A percentile compares a stretch with the other conserved stretches of the same genome.
phyloP scores from a whole-genome alignment of 2,329 filamentous ascomycete genomes.

The Penicillium sp. region DNA sequence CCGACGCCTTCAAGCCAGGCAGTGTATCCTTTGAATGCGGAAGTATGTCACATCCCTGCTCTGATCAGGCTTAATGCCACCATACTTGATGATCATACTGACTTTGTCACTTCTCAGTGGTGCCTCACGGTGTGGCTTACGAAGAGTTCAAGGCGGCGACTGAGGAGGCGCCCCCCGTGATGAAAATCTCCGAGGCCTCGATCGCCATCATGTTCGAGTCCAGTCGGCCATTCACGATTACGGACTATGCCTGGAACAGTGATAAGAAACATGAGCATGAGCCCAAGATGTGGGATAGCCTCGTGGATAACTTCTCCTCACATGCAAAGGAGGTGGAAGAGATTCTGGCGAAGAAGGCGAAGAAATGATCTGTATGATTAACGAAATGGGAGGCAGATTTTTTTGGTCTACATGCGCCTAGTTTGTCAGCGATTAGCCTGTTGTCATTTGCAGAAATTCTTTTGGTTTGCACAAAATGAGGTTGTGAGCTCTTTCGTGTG shows the following conservation, averaged over 20 bases:
- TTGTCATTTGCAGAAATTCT: not conserved
- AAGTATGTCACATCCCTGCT: slow-evolving; percentile 27
- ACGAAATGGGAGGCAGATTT: not conserved
- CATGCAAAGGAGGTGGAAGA: slow-evolving; percentile 54
- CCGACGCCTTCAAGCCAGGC: slow-evolving; percentile 40
- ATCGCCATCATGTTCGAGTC: slow-evolving; percentile 45
- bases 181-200: slow-evolving; percentile 38
- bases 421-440: not conserved
- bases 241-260: slow-evolving; percentile 42
- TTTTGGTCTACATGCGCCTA: not conserved
- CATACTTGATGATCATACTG: not conserved
- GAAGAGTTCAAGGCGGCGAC: slow-evolving; percentile 40
- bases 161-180: slow-evolving; percentile 32
- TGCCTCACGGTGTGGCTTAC: slow-evolving; percentile 42
- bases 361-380: slow-evolving; percentile 24
- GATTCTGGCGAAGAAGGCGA: slow-evolving; percentile 43
- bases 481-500: not conserved
- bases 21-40: slow-evolving; percentile 43
- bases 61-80: not conserved
- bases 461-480: not conserved
- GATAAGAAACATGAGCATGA: slow-evolving; percentile 52
- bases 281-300: slow-evolving; percentile 58
- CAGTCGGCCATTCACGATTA: slow-evolving; percentile 41
- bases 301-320: slow-evolving; percentile 57
- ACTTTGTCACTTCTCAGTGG: slow-evolving; percentile 29